A percentile compares a stretch with the other conserved stretches of the same genome.
These are phyloP conservation scores for Leucocoprinus gongylophorus DNA, from an alignment of 1,284 basidiomycete species.

Conservation along the genomic window DNA sequence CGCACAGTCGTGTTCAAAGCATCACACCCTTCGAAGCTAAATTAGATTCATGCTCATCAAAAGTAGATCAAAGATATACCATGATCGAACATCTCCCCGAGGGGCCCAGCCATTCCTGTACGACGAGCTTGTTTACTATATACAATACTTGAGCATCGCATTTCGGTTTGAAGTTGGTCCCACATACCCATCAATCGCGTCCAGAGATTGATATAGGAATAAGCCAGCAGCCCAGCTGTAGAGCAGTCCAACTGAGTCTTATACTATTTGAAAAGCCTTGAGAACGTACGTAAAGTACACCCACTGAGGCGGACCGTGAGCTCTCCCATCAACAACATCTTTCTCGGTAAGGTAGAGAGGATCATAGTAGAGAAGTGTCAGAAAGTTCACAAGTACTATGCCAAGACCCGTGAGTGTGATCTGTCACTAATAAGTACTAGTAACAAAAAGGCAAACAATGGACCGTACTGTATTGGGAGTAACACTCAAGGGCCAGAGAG, in stretches of 20 bases:
- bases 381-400: conserved; percentile 82
- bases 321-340: conserved; percentile 48
- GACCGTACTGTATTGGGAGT: conserved; percentile 85
- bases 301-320: conserved; percentile 76
- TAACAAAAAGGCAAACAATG: background rate
- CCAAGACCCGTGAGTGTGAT: conserved; percentile 79
- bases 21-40: conserved; percentile 58
- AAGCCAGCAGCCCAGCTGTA: conserved; percentile 82
- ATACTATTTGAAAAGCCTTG: background rate
- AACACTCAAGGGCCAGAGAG: conserved; percentile 78
- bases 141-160: background rate
- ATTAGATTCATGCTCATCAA: background rate
- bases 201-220: conserved; percentile 90
- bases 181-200: conserved; percentile 78
- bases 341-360: conserved; percentile 65
- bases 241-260: background rate
- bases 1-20: conserved; percentile 91
- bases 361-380: conserved; percentile 79
- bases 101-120: conserved; percentile 92
- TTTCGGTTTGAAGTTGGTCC: background rate
- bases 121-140: conserved; percentile 87
- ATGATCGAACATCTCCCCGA: conserved; percentile 97
- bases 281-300: conserved; percentile 73
- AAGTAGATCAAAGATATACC: conserved; percentile 40
- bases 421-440: conserved; percentile 30